Base-by-base conservation (phyloP, 1,139 yeast species). In the Kodamaea ohmeri region DNA sequence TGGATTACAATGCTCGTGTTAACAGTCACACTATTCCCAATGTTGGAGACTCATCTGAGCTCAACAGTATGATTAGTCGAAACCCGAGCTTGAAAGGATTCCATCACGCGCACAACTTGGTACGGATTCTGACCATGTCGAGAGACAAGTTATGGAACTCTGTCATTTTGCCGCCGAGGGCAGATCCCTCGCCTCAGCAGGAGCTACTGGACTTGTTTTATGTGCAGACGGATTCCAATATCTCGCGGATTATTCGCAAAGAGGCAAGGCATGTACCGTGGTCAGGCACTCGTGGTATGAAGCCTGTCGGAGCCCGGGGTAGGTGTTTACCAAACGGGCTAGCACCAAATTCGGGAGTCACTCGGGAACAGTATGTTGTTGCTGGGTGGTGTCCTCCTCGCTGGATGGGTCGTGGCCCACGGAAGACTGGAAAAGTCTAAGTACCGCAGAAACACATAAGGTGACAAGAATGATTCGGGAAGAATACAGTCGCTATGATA, bases 61-160 rank as follows among this genome's bases (percentile, higher is more conserved):
- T 55, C 4, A 57, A 55, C 38, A 52, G 59, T 16, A 40, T 48
- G 45, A 37, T 44, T n/a, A 28, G 36, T 2, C 32, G 40, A 9
- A 43, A 36, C 14, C 63, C 65, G 35, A 48, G 49, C 12, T 51
- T 61, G 25, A 47, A 42, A 27, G 44, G 46, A 11, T 65, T 65
- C 47, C 71, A 67, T 47, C 41, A 48, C 19, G 35, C 48, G 15
- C 44, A 60, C 39, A 57, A 63, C 42, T 48, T 63, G 25, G 53
- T 52, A 38, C 58, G 59, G 19, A 51, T 73, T 14, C 71, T 76
- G 4, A 51, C 60, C 17, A 37, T 58, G 52, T 57, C 74, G 4
- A 60, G 62, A 50, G 73, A 69, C 34, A 76, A 75, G 48, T 55
- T 76, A 30, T 76, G 80, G 80, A 61, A 64, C 39, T 60, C 59